Conservation (phyloP, 768 basidiomycete species). For the Amanita fuliginea region DNA sequence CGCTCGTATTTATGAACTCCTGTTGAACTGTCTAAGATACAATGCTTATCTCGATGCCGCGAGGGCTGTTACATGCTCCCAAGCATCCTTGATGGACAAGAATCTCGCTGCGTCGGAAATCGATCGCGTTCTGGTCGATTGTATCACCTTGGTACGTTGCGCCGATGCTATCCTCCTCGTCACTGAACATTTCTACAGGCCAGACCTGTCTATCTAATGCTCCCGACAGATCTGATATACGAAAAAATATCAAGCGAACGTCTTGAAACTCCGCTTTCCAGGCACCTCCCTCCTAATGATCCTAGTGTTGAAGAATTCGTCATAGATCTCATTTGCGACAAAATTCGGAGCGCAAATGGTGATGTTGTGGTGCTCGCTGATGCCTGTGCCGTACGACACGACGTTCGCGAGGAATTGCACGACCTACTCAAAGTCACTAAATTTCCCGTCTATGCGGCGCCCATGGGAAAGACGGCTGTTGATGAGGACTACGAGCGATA, state of each 20-base stretch:
- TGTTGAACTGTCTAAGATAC: slow-evolving; percentile 33
- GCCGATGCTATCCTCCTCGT: not conserved
- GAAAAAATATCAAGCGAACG: slow-evolving; percentile 54
- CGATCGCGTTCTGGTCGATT: slow-evolving; percentile 66
- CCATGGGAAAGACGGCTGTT: slow-evolving; percentile 78
- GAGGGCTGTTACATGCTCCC: slow-evolving; percentile 61
- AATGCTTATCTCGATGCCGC: slow-evolving; percentile 73
- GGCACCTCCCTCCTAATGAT: slow-evolving; percentile 40
- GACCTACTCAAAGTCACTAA: slow-evolving; percentile 54
- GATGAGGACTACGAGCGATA: slow-evolving; percentile 62
- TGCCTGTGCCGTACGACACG: slow-evolving; percentile 69
- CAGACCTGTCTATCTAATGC: slow-evolving; percentile 77
- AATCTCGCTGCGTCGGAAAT: slow-evolving; percentile 55
- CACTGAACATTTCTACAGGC: slow-evolving; percentile 28
- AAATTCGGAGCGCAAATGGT: slow-evolving; percentile 50
- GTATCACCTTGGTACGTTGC: slow-evolving; percentile 42
- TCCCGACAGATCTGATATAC: slow-evolving; percentile 77
- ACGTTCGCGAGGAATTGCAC: slow-evolving; percentile 47
- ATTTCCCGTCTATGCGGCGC: slow-evolving; percentile 64
- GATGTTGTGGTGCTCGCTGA: slow-evolving; percentile 73
- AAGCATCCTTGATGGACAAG: slow-evolving; percentile 45
- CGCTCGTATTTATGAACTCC: not conserved
- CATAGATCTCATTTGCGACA: slow-evolving; percentile 57
- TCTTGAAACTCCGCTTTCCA: slow-evolving; percentile 47
- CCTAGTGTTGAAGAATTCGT: slow-evolving; percentile 55